Evolutionary conservation across 2,329 filamentous ascomycete genomes (phyloP), one percentile per base, ranked within the genome.

Genomic region (Alternaria burnsii): DNA sequence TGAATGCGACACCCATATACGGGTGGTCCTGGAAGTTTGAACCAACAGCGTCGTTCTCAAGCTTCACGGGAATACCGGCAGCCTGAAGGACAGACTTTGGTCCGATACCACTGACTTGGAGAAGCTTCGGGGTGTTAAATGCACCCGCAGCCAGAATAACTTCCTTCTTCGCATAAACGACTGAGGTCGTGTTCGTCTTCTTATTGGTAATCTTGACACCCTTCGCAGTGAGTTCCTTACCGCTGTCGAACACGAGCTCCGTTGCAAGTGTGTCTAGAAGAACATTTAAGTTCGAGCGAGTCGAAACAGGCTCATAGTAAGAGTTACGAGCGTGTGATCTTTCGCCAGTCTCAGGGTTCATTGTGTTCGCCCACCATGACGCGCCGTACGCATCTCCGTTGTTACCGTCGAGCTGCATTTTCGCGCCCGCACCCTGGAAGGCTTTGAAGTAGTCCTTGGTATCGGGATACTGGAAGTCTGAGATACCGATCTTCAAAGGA

Each of bases 81-180:
- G 68, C 68, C 18, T 76, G 58, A 5, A 76, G 69, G 7, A 71
- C 57, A 14, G 61, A 58, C 38, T 61, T 71, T 14, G 73, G 73
- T 5, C 75, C 75, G 14, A 77, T 67, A 9, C 75, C 75, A 38
- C 71, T 74, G 12, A 22, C 22, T 22, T 76, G 73, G 9, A 78
- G 18, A 87, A 81, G 20, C 88, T 77, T 73, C 85, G 86, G 2
- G 84, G 88, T 8, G 85, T 87, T 68, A 84, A 82, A 28, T 86
- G 72, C 77, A 26, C 81, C 84, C 2, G 88, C 88, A 1, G 86
- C 86, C 1, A 91, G 71, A 18, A 91, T 81, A 5, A 90, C 82
- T 66, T 90, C 88, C 32, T 72, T 70, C 42, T 63, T 72, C 5
- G 72, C 74, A 47, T 71, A 71, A 2, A 71, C 65, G 9, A 60